Evolutionary conservation across 1,284 basidiomycete genomes (phyloP).

Genomic region (Sporisorium sorghi): DNA sequence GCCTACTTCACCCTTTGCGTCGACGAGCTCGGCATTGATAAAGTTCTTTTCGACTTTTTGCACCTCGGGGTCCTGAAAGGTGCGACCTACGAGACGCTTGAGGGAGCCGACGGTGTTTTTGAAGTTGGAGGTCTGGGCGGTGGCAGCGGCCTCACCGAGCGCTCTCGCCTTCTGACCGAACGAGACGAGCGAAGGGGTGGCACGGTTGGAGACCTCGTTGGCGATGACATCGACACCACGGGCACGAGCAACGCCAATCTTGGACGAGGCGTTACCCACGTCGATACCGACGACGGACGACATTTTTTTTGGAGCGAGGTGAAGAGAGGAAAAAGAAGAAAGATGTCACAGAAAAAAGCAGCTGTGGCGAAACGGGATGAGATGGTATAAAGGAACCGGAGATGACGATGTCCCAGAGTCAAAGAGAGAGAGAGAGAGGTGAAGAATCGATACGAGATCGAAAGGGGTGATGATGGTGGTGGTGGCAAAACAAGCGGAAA

Average conservation of each 20-base stretch:
- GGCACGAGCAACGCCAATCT: conserved; percentile 67
- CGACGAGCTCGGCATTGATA: conserved; percentile 67
- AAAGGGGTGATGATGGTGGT: conserved; percentile 5
- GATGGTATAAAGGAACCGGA: not conserved
- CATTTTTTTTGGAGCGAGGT: conserved; percentile 31
- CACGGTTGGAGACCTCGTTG: conserved; percentile 68
- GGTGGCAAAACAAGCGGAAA: not conserved
- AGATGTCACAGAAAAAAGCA: conserved; percentile 1
- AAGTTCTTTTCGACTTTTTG: conserved; percentile 67
- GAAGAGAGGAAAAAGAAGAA: not conserved
- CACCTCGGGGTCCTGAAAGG: conserved; percentile 62
- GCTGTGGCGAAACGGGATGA: not conserved
- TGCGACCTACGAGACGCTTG: conserved; percentile 67
- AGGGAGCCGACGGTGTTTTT: conserved; percentile 69
- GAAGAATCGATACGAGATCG: not conserved
- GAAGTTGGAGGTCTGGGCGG: conserved; percentile 68
- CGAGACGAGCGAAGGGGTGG: conserved; percentile 67
- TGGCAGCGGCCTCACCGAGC: conserved; percentile 67
- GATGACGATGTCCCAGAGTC: conserved; percentile 9
- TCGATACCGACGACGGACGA: conserved; percentile 68
- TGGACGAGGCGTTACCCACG: conserved; percentile 64
- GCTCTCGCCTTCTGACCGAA: conserved; percentile 67
- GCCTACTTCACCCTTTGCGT: conserved; percentile 67
- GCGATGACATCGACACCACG: conserved; percentile 67
- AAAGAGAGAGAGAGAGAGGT: not conserved